Conservation (phyloP, 768 basidiomycete genomes). For the Tulasnella sp. region DNA sequence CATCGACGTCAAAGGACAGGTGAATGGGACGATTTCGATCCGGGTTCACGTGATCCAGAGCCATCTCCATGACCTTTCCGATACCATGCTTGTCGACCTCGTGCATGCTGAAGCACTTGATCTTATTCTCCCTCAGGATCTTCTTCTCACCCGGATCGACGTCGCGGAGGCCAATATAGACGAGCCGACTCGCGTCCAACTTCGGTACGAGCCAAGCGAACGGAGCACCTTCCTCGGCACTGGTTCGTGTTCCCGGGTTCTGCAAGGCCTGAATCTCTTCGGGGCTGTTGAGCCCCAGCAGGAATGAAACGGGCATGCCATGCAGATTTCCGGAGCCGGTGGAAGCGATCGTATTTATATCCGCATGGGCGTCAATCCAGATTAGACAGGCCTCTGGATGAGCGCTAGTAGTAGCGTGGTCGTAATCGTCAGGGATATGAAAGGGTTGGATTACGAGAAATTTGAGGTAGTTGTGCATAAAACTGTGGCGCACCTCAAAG, state of each 20-base stretch:
- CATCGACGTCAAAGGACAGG: slow-evolving; percentile 93
- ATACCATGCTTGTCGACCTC: slow-evolving; percentile 80
- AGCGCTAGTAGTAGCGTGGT: slow-evolving; percentile 19
- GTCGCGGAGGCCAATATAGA: slow-evolving; percentile 97
- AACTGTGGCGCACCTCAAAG: slow-evolving; percentile 52
- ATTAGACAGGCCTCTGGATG: slow-evolving; percentile 59
- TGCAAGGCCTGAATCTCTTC: slow-evolving; percentile 17
- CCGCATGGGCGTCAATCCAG: slow-evolving; percentile 96
- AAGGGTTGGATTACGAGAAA: background rate
- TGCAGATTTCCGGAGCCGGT: slow-evolving; percentile 92
- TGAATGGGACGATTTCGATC: slow-evolving; percentile 78
- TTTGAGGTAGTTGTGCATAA: background rate
- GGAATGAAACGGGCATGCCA: slow-evolving; percentile 96
- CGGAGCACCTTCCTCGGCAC: slow-evolving; percentile 10
- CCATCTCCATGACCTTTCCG: slow-evolving; percentile 92
- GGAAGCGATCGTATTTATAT: slow-evolving; percentile 83
- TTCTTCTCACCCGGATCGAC: slow-evolving; percentile 80
- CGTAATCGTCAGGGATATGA: background rate
- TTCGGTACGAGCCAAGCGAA: slow-evolving; percentile 53
- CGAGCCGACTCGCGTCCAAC: slow-evolving; percentile 64
- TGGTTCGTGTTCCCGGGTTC: background rate
- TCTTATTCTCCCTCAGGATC: slow-evolving; percentile 74
- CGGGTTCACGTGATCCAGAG: slow-evolving; percentile 87
- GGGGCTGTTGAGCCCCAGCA: slow-evolving; percentile 42
- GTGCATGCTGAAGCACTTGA: slow-evolving; percentile 88